A percentile compares a stretch with the other conserved stretches of the same genome.
Conservation (phyloP, 768 basidiomycete genomes). For the Dacryopinax spathularia region DNA sequence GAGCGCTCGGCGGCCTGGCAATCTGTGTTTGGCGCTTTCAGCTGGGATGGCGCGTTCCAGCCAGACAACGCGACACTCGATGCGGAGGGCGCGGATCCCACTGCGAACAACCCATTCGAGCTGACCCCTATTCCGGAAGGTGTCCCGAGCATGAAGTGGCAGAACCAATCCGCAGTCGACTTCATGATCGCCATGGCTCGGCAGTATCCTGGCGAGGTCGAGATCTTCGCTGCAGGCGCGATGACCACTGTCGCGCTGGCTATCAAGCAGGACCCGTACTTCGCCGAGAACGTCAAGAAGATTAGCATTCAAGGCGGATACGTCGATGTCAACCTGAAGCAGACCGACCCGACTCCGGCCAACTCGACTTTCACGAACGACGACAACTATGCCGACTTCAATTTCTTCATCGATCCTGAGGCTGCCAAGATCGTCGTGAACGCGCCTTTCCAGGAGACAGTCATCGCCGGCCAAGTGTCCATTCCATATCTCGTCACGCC, state of each 20-base stretch:
- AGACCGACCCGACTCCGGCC: background rate
- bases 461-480: background rate
- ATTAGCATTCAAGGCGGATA: constrained; percentile 1
- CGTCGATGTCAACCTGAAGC: background rate
- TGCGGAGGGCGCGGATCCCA: background rate
- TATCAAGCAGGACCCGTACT: constrained; percentile 2
- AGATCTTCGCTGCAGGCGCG: background rate
- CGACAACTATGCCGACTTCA: background rate
- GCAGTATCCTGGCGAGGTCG: background rate
- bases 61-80: background rate
- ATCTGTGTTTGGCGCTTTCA: background rate
- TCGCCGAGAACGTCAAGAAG: background rate
- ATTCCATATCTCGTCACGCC: constrained; percentile 1
- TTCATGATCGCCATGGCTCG: background rate
- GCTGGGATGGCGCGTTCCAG: background rate
- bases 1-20: background rate
- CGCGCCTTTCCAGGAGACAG: background rate
- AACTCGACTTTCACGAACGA: background rate
- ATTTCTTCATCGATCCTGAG: background rate
- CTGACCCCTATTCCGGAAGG: background rate
- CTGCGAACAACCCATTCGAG: background rate
- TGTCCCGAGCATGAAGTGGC: background rate
- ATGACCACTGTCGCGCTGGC: background rate
- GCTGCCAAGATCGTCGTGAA: background rate
- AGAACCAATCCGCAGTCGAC: background rate